Evolutionary conservation across 73 alveolate species (phyloP).

Genomic region (Urostyla sp.): DNA sequence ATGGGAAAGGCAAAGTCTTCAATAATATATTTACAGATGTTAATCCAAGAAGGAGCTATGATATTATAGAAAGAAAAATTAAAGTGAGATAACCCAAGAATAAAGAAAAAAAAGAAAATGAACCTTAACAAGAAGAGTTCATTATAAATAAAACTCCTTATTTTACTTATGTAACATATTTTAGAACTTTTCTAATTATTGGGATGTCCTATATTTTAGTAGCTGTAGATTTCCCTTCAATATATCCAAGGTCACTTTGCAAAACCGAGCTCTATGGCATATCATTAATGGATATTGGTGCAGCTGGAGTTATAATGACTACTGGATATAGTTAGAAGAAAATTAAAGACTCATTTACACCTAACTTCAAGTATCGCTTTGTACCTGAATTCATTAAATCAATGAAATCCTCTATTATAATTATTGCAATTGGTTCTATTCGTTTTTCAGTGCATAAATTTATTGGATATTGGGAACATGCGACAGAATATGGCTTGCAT

Average conservation of each 20-base stretch:
- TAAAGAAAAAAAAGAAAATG: not conserved
- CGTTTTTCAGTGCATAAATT: constrained; percentile 21
- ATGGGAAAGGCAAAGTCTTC: constrained; percentile 19
- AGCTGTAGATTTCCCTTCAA: constrained; percentile 69
- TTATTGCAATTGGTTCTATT: constrained; percentile 41
- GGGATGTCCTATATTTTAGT: constrained; percentile 61
- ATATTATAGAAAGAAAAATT: not conserved
- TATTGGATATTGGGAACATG: constrained; percentile 49
- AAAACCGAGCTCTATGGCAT: constrained; percentile 72
- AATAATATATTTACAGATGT: constrained; percentile 1
- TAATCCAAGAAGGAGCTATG: constrained; percentile 18
- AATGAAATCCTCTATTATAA: constrained; percentile 24
- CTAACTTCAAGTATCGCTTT: constrained; percentile 8
- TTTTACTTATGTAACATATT: not conserved
- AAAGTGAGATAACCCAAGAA: not conserved
- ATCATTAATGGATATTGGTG: constrained; percentile 74
- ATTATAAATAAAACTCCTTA: not conserved
- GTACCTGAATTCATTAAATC: constrained; percentile 7
- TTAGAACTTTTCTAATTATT: constrained; percentile 18
- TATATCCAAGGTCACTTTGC: constrained; percentile 64
- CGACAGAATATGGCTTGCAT: constrained; percentile 78
- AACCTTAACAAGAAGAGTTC: not conserved
- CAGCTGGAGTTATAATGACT: constrained; percentile 66
- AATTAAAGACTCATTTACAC: constrained; percentile 29
- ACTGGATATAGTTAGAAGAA: constrained; percentile 68